These are phyloP conservation scores for Anastatica hierochuntica DNA, from an alignment of 345 rosid species.

Conservation along the genomic window DNA sequence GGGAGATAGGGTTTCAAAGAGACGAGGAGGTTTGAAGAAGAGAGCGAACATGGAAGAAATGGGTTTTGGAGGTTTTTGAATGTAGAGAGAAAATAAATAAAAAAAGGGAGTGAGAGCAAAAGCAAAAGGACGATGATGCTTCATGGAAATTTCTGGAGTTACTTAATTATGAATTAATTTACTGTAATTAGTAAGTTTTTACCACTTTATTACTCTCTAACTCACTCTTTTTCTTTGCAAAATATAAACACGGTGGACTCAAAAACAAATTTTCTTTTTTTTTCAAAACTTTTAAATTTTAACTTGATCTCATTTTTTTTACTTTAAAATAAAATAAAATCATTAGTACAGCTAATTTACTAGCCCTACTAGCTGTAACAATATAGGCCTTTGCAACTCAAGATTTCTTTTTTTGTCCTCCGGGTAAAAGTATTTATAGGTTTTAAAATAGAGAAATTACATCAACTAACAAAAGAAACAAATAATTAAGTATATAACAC, in stretches of 20 bases:
- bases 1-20: neutral
- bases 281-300: neutral
- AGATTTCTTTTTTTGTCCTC: no score
- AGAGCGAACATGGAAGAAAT: neutral
- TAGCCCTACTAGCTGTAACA: no score
- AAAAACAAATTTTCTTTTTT: no score
- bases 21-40: neutral
- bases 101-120: no score
- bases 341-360: no score
- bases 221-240: neutral
- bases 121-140: no score
- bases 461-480: no score
- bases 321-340: no score
- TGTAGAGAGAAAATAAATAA: neutral
- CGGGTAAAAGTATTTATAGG: no score
- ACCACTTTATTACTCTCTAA: neutral
- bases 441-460: no score
- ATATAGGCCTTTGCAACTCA: no score
- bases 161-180: conserved; percentile 8
- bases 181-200: conserved; percentile 20
- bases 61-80: neutral
- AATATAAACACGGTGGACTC: neutral
- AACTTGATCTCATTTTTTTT: neutral
- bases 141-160: conserved; percentile 8
- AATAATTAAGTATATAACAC: no score